Evolutionary conservation across 2,329 filamentous ascomycete genomes (phyloP).

Genomic region (Plenodomus tracheiphilus): DNA sequence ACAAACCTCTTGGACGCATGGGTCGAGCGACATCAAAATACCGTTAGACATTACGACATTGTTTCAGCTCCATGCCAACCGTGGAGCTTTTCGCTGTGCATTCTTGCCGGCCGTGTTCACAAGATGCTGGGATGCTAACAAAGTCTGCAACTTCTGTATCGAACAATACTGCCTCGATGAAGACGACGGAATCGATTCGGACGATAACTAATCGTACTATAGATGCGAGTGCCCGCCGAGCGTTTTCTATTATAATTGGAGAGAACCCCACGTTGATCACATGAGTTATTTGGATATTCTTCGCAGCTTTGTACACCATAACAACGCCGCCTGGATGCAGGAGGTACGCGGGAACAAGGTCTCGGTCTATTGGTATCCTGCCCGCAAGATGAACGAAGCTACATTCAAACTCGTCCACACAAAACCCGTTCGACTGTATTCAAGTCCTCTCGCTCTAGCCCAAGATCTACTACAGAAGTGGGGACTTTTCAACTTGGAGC

Average conservation of each 20-base stretch:
- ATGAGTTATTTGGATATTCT: neutral
- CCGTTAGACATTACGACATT: neutral
- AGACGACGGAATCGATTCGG: neutral
- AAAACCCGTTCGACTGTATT: neutral
- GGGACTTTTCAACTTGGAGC: neutral
- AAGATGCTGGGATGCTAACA: neutral
- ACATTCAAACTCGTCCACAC: neutral
- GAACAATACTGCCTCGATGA: neutral
- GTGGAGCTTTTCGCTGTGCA: neutral
- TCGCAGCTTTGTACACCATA: neutral
- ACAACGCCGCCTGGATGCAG: neutral
- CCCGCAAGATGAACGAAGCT: neutral
- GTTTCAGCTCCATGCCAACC: neutral
- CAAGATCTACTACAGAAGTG: neutral
- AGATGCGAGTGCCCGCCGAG: neutral
- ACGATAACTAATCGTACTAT: neutral
- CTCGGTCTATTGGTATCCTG: neutral
- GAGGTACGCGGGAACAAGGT: neutral
- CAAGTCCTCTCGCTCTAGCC: neutral
- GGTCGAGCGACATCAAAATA: neutral
- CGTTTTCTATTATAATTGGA: neutral
- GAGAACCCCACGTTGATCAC: neutral
- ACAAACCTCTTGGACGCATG: neutral
- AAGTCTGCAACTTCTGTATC: neutral
- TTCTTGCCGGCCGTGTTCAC: neutral